Evolutionary conservation across 2,329 filamentous ascomycete species (phyloP).

Genomic region (Aspergillus fumigatus): DNA sequence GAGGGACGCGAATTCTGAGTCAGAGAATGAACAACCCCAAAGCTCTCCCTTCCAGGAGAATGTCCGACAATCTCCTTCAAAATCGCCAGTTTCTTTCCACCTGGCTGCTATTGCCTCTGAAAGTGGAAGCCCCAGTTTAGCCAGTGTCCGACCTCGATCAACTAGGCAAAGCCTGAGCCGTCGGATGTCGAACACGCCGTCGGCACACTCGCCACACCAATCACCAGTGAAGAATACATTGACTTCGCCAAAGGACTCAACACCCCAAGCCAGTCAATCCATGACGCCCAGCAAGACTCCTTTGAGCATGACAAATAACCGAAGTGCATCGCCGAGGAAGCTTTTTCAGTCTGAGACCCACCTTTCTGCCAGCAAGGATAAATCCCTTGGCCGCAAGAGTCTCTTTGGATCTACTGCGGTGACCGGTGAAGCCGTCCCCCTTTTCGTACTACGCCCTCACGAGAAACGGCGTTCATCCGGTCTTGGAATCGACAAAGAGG

Average conservation of each 20-base stretch:
- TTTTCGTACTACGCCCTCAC: conserved; percentile 60
- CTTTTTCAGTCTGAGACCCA: conserved; percentile 42
- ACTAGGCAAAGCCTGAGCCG: conserved; percentile 45
- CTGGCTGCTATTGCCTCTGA: conserved; percentile 42
- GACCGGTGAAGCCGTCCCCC: conserved; percentile 58
- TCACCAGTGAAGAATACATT: conserved; percentile 36
- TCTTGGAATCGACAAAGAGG: conserved; percentile 64
- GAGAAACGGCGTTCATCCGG: conserved; percentile 57
- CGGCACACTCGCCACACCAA: conserved; percentile 31
- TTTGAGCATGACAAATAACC: conserved; percentile 42
- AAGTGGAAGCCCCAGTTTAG: conserved; percentile 53
- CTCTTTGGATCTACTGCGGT: conserved; percentile 53
- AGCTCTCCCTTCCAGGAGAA: conserved; percentile 46
- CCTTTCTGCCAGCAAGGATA: conserved; percentile 33
- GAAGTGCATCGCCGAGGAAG: conserved; percentile 48
- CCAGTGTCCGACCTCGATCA: conserved; percentile 47
- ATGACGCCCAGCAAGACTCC: conserved; percentile 50
- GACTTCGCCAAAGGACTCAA: conserved; percentile 39
- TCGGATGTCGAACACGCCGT: conserved; percentile 43
- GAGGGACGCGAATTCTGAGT: conserved; percentile 57
- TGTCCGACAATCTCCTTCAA: conserved; percentile 28
- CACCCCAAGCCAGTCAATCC: conserved; percentile 43
- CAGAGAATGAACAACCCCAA: conserved; percentile 43
- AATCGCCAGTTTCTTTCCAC: conserved; percentile 26
- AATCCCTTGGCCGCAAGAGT: conserved; percentile 31